Base-by-base conservation (phyloP, 345 rosid species). In the Eucalyptus regnans region DNA sequence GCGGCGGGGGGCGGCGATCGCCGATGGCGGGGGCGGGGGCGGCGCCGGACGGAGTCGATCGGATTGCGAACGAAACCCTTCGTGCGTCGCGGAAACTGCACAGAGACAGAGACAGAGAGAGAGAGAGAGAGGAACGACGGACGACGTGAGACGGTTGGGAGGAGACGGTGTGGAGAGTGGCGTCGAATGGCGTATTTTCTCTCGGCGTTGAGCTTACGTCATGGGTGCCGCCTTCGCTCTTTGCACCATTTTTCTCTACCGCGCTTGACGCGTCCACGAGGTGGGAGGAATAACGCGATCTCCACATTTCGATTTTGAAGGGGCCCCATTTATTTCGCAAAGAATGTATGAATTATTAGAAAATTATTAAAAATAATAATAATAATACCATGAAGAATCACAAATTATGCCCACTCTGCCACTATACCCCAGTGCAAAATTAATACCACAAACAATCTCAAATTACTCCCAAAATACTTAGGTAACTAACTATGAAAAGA, bases 321-420 rank as follows among this genome's bases (percentile, higher is more conserved):
- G 58, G 58, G 23, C 25, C 58, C 58, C 58, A 52, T 52, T 52
- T 52, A 8, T 52, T 52, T 9, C 58, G 10, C 58, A 52, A 20
- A 52, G 25, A 20, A 52, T 8, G 20, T 20, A 52, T 52, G 8
- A 52, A 52, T 52, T 0, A 52, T 52, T 56, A 9, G 29, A 56
- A 56, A 56, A 23, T 25, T 23, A 56, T 22, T 25, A 9, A 62
- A 62, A 29, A 41, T 4, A 5, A 0, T 0, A 12, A 12, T 27
- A 43, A 1, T 62, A 12, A 62, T 29, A 62, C 0, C 31, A 29
- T 2, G 0, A 29, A 52, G 6, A 60, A 62, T 6, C 2, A 0
- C 15, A 62, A 27, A 62, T 62, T 62, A 12, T 56, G 62, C 29
- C 3, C 0, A 9, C 58, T 18, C 23, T 18, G 0, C 58, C 58